These are phyloP conservation scores for Epichloe aotearoae DNA, from an alignment of 2,329 filamentous ascomycete species.

Conservation along the genomic window DNA sequence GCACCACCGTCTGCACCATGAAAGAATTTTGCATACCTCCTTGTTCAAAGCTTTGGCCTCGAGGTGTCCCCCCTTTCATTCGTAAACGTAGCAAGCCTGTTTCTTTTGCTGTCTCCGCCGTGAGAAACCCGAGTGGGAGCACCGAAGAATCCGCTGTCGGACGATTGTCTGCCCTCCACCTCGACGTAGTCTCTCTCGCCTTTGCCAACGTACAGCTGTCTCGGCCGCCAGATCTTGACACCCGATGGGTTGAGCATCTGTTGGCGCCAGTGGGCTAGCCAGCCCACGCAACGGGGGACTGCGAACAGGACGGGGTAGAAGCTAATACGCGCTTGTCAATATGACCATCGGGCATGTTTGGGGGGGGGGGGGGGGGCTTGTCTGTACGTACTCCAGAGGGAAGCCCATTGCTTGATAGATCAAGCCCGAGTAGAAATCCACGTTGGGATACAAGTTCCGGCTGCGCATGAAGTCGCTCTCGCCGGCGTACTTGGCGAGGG, in stretches of 20 bases:
- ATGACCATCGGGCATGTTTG: background rate
- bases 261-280: conserved; percentile 39
- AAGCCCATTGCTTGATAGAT: conserved; percentile 42
- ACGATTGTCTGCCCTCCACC: conserved; percentile 18
- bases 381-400: conserved; percentile 27
- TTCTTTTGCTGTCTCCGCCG: conserved; percentile 29
- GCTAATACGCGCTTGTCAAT: conserved; percentile 6
- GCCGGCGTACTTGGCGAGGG: conserved; percentile 30
- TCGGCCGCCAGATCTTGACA: conserved; percentile 37
- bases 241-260: conserved; percentile 31
- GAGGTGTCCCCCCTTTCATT: conserved; percentile 23
- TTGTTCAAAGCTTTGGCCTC: conserved; percentile 10
- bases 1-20: too few species aligned
- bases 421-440: conserved; percentile 38
- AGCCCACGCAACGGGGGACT: conserved; percentile 34
- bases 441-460: conserved; percentile 36
- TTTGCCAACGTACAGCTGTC: conserved; percentile 34
- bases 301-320: conserved; percentile 39
- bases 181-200: conserved; percentile 31
- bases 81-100: conserved; percentile 25
- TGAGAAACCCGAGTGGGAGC: conserved; percentile 23
- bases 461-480: conserved; percentile 35
- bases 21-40: too few species aligned
- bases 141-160: conserved; percentile 19
- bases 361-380: background rate